These are phyloP conservation scores for Xylaria sp. DNA, from an alignment of 2,329 filamentous ascomycete genomes.

Conservation along the genomic window DNA sequence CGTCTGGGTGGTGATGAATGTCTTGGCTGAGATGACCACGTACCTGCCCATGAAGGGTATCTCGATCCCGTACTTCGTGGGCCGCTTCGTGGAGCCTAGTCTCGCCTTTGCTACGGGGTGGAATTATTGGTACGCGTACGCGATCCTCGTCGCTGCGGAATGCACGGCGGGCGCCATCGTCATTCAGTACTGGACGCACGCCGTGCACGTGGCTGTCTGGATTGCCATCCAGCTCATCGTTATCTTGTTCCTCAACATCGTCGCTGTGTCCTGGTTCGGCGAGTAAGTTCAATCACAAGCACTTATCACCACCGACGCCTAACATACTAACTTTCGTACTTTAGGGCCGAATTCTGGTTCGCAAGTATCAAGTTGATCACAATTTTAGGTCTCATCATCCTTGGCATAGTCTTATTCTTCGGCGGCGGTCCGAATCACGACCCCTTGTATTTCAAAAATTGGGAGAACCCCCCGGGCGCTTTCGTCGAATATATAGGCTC, in stretches of 20 bases:
- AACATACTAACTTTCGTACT: constrained; percentile 11
- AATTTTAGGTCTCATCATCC: constrained; percentile 67
- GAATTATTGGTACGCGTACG: constrained; percentile 73
- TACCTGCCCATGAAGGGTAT: constrained; percentile 67
- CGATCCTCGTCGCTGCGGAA: constrained; percentile 68
- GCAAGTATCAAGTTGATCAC: constrained; percentile 69
- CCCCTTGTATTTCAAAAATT: constrained; percentile 62
- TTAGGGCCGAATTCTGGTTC: constrained; percentile 67
- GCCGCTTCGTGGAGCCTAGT: constrained; percentile 65
- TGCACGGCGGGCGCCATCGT: constrained; percentile 68
- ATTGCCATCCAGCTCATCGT: constrained; percentile 67
- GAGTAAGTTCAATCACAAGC: constrained; percentile 51
- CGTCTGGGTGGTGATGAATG: constrained; percentile 66
- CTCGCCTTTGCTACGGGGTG: constrained; percentile 68
- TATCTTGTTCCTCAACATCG: constrained; percentile 66
- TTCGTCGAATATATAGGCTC: constrained; percentile 60
- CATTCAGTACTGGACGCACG: constrained; percentile 68
- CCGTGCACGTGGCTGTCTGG: constrained; percentile 66
- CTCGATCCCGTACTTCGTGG: constrained; percentile 66
- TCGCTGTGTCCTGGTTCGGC: constrained; percentile 67
- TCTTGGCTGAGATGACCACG: constrained; percentile 65
- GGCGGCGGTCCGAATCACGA: constrained; percentile 64
- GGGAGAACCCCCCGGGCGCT: constrained; percentile 57
- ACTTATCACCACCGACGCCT: not conserved
- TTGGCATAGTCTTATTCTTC: constrained; percentile 66